Percentiles rank a stretch among this genome's conserved stretches.
Evolutionary conservation across 2,329 filamentous ascomycete species (phyloP).

Genomic region (Ophiocordyceps camponoti-floridani): DNA sequence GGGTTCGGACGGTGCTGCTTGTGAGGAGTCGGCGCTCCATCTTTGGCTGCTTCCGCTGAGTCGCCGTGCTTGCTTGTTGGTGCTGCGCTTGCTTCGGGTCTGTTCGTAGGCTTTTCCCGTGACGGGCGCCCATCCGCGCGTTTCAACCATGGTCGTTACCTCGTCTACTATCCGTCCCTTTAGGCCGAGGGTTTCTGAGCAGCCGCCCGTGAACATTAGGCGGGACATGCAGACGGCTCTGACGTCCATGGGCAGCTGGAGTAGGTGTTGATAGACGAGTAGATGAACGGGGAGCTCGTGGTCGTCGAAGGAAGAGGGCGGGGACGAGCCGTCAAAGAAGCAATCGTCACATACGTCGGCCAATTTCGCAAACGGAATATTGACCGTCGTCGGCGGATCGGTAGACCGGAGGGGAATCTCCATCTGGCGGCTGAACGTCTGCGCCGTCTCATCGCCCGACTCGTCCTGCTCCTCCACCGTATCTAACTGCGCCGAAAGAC

Average conservation of each 20-base stretch:
- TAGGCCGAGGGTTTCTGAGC: conserved; percentile 61
- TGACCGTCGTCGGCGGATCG: conserved; percentile 32
- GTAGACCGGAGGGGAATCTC: conserved; percentile 28
- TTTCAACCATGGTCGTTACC: conserved; percentile 45
- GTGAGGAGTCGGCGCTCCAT: conserved; percentile 6
- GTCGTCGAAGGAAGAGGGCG: conserved; percentile 40
- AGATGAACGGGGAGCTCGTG: conserved; percentile 65
- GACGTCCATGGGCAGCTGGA: conserved; percentile 64
- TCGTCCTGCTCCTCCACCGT: conserved; percentile 43
- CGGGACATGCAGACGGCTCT: conserved; percentile 76
- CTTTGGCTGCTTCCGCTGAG: conserved; percentile 3
- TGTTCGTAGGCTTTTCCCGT: conserved; percentile 48
- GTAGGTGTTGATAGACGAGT: conserved; percentile 58
- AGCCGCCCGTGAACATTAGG: conserved; percentile 72
- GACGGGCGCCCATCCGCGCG: conserved; percentile 62
- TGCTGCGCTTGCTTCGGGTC: conserved; percentile 18
- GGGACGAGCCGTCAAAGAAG: conserved; percentile 45
- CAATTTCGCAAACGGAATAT: conserved; percentile 51
- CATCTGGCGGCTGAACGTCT: conserved; percentile 10
- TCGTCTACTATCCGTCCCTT: conserved; percentile 64
- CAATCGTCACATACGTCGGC: conserved; percentile 58
- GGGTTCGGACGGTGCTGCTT: conserved; percentile 6
- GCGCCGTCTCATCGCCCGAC: conserved; percentile 16
- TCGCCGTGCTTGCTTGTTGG: no score
- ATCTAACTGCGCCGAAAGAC: conserved; percentile 19